Percentiles rank a stretch among this genome's conserved stretches.
These are phyloP conservation scores for Pythium rhizo-oryzae DNA, from an alignment of 352 stramenopile genomes.

Conservation along the genomic window DNA sequence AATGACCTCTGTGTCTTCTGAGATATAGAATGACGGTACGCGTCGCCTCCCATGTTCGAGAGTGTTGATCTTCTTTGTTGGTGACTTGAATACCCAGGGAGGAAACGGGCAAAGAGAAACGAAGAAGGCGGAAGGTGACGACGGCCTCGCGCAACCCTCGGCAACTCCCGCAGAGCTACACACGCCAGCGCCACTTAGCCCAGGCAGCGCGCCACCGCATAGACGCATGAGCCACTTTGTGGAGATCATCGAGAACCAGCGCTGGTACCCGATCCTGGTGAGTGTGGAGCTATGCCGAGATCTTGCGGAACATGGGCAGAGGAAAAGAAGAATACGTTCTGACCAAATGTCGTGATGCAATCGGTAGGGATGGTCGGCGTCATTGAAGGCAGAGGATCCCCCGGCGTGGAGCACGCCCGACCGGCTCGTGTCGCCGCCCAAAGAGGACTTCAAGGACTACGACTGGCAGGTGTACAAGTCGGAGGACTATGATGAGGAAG, in stretches of 20 bases:
- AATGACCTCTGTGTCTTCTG: slow-evolving; percentile 10
- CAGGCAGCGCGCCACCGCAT: neutral
- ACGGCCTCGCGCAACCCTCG: neutral
- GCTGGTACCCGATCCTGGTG: slow-evolving; percentile 83
- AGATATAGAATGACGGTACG: slow-evolving; percentile 14
- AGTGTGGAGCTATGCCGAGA: slow-evolving; percentile 10
- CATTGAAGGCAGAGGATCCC: slow-evolving; percentile 69
- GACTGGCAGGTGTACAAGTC: slow-evolving; percentile 81
- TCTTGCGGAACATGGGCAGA: neutral
- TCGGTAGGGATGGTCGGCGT: slow-evolving; percentile 72
- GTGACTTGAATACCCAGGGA: slow-evolving; percentile 2
- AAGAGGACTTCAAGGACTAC: slow-evolving; percentile 62
- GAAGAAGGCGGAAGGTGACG: neutral
- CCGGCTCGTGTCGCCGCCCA: slow-evolving; percentile 43
- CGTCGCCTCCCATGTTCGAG: neutral
- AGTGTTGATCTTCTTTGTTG: slow-evolving; percentile 23
- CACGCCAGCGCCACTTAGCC: neutral
- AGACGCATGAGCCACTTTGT: slow-evolving; percentile 26
- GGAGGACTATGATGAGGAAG: slow-evolving; percentile 85
- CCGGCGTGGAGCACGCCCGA: slow-evolving; percentile 64
- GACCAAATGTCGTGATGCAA: neutral
- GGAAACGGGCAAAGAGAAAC: slow-evolving; percentile 7
- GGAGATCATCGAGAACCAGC: slow-evolving; percentile 89
- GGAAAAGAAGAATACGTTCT: neutral
- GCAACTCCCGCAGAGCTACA: neutral